phyloP scores from a whole-genome alignment of 345 rosid species.

The Diplotaxis tenuifolia region DNA sequence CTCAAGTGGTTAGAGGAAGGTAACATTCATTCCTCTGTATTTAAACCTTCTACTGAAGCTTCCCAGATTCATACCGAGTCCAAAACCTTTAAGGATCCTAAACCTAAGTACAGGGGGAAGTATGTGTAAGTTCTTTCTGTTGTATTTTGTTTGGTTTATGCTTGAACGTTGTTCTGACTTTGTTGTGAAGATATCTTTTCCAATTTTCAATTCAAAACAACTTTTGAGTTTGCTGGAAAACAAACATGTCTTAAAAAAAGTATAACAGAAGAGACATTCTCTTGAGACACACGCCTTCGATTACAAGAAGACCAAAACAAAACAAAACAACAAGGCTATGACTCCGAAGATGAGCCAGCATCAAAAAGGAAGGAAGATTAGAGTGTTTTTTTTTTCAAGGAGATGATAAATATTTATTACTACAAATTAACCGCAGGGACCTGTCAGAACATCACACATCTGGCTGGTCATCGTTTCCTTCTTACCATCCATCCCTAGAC shows the following conservation, averaged over 20 bases:
- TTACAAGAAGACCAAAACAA: constrained; percentile 22
- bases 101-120: constrained; percentile 85
- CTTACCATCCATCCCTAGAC: constrained; percentile 38
- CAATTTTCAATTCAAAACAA: background rate
- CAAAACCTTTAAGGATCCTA: constrained; percentile 53
- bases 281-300: constrained; percentile 29
- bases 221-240: background rate
- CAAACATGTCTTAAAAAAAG: background rate
- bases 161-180: background rate
- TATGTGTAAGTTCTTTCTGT: constrained; percentile 43
- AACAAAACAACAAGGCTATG: constrained; percentile 29
- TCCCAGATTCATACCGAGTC: constrained; percentile 42
- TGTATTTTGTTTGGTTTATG: constrained; percentile 12
- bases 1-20: constrained; percentile 88
- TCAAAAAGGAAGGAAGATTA: constrained; percentile 18
- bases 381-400: background rate
- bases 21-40: constrained; percentile 81
- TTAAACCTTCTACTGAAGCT: constrained; percentile 52
- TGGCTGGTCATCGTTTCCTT: constrained; percentile 12
- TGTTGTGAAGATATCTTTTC: constrained; percentile 6
- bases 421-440: constrained; percentile 11
- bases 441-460: constrained; percentile 2
- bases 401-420: constrained; percentile 23
- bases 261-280: constrained; percentile 21
- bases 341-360: constrained; percentile 12